phyloP scores from a whole-genome alignment of 306 rosid species.

The Cyclanthera cordifolia region DNA sequence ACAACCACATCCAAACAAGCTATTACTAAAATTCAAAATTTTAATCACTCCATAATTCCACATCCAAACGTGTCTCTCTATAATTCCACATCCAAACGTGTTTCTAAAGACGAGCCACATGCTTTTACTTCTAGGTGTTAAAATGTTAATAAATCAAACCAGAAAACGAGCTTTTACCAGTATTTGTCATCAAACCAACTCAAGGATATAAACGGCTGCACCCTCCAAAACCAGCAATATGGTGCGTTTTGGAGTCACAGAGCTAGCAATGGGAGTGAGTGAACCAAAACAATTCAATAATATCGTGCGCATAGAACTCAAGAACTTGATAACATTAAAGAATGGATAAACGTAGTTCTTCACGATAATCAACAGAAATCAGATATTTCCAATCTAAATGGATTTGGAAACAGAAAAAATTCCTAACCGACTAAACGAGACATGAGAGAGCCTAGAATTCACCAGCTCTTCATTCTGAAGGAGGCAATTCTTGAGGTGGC shows the following conservation, averaged over 20 bases:
- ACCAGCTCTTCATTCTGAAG: slow-evolving; percentile 32
- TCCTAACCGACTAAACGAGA: slow-evolving; percentile 7
- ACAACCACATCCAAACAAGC: no score
- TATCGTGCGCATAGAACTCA: slow-evolving; percentile 6
- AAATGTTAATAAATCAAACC: not conserved
- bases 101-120: no score
- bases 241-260: not conserved
- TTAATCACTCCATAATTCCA: no score
- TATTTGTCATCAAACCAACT: not conserved
- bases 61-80: no score
- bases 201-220: not conserved
- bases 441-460: not conserved
- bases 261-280: not conserved
- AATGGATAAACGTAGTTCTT: slow-evolving; percentile 39
- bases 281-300: not conserved
- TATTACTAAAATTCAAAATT: no score
- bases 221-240: not conserved
- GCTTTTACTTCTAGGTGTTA: not conserved
- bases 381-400: slow-evolving; percentile 7
- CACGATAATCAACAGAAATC: not conserved
- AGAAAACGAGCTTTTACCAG: not conserved
- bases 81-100: no score
- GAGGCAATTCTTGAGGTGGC: slow-evolving; percentile 34
- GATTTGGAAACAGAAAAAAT: slow-evolving; percentile 17
- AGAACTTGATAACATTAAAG: slow-evolving; percentile 29